Evolutionary conservation across 2,329 filamentous ascomycete genomes (phyloP), one percentile per base, ranked within the genome.

Genomic region (Aureobasidium sp.): DNA sequence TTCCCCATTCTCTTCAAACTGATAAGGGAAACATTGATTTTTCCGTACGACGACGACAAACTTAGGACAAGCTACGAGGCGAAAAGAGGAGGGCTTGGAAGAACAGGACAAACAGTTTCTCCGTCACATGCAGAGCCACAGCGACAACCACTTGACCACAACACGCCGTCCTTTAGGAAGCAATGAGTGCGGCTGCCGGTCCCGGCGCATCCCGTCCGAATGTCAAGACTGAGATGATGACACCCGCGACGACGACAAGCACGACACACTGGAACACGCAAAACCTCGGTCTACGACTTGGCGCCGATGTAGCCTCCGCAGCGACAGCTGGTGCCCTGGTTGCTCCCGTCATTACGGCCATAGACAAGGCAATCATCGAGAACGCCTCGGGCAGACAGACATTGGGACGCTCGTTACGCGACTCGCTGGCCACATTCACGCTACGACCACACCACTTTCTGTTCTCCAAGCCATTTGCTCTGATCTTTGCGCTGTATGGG

Each of bases 351-450:
- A 93, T 96, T 65, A 89, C 88, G 40, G 87, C 94, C 66, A 94
- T 97, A 74, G 91, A 96, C 74, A 85, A 88, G 89, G 86, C 84
- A 63, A 90, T 91, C 70, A 91, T 91, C 78, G 88, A 91, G 75
- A 91, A 91, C 73, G 86, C 88, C n/a, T 89, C 87, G 1, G 88
- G 88, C 65, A 80, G 84, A 65, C 79, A 78, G 65, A 79, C 84
- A 5, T 79, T 91, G 61, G 73, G 74, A 65, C 73, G 75, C 44
- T 90, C 86, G 39, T 73, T 91, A 66, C 80, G 78, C 66, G 72
- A 75, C 59, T 90, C 86, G 27, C 68, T 89, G 50, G 70, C 70
- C 33, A 75, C 78, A 42, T 78, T 91, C 57, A 52, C 88, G 62
- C 67, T 78, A n/a, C 80, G 78, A 9, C 88, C 88, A 0, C 85